Evolutionary conservation across 2,329 filamentous ascomycete genomes (phyloP).

Genomic region (Madurella mycetomatis): DNA sequence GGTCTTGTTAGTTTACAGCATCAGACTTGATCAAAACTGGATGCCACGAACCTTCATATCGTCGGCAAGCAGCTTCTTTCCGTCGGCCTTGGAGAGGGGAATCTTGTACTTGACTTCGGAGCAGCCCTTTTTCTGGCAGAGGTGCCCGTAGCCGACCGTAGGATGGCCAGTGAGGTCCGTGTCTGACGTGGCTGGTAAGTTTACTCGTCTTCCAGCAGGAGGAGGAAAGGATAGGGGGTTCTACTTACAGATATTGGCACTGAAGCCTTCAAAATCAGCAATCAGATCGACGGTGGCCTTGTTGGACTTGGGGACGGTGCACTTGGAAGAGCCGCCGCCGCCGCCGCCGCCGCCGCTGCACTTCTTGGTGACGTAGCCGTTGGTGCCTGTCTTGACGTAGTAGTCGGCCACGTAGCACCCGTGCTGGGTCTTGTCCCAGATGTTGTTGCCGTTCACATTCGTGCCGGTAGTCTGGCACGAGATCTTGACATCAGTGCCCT

Average conservation of each 20-base stretch:
- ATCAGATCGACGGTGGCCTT: constrained; percentile 19
- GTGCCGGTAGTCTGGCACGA: constrained; percentile 18
- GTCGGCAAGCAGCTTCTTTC: constrained; percentile 36
- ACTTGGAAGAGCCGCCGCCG: background rate
- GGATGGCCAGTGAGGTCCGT: constrained; percentile 42
- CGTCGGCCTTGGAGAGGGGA: constrained; percentile 40
- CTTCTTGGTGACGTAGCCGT: constrained; percentile 13
- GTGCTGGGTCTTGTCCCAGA: constrained; percentile 23
- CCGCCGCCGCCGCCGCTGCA: constrained; percentile 6
- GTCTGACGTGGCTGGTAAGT: constrained; percentile 12
- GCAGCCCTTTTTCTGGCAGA: constrained; percentile 40
- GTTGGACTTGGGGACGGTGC: constrained; percentile 15
- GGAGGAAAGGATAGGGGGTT: background rate
- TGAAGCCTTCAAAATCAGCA: constrained; percentile 17
- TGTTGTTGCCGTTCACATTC: constrained; percentile 17
- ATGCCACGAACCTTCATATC: constrained; percentile 31
- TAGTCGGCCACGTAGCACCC: constrained; percentile 22
- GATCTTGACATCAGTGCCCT: constrained; percentile 14
- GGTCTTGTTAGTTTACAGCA: background rate
- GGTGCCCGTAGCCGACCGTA: constrained; percentile 49
- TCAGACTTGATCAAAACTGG: background rate
- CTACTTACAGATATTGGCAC: constrained; percentile 13
- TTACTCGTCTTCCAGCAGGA: background rate
- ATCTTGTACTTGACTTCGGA: constrained; percentile 43
- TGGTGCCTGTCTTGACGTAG: constrained; percentile 18